Evolutionary conservation across 768 basidiomycete species (phyloP), one percentile per base, ranked within the genome.

Genomic region (Mycena crocata): DNA sequence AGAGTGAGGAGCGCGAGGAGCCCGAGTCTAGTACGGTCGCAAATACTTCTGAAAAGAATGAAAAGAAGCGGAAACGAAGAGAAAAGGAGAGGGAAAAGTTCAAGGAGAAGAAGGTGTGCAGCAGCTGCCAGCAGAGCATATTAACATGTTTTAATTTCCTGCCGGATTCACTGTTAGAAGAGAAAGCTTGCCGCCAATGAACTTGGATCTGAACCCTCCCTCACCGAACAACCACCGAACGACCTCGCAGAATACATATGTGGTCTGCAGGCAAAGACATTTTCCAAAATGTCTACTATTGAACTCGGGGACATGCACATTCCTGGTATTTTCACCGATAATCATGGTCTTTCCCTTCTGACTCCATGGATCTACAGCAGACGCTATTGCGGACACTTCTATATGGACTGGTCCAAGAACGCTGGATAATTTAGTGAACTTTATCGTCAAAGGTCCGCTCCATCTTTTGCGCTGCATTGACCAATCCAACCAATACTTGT

Each of bases 291-390:
- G 72, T 92, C 91, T 10, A 80, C 81, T 15, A 83, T 99, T 64
- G 96, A 99, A 80, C 84, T 96, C 39, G 86, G 87, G 15, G 95
- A 97, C 71, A 81, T 91, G 48, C 83, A 82, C 55, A 90, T 98
- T 77, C 92, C 91, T 73, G 89, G 96, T 94, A 75, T 69, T 77
- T 12, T 67, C n/a, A 42, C 23, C 24, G 17, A 23, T 28, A 21
- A 26, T 48, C 23, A 24, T 8, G 1, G 24, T 40, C 26, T 15
- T 9, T 17, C 23, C 46, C 10, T 35, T 50, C 55, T 23, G 39
- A 42, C 46, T 44, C 32, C 34, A 28, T 24, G 35, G 45, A 40
- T 26, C 28, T 69, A 50, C 63, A 70, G 65, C 39, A 69, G 77
- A 76, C 73, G 85, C 90, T 62, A 90, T 97, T 73, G 82, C 84